Conservation (phyloP, 129 eudicot species). For the Apium graveolens region DNA sequence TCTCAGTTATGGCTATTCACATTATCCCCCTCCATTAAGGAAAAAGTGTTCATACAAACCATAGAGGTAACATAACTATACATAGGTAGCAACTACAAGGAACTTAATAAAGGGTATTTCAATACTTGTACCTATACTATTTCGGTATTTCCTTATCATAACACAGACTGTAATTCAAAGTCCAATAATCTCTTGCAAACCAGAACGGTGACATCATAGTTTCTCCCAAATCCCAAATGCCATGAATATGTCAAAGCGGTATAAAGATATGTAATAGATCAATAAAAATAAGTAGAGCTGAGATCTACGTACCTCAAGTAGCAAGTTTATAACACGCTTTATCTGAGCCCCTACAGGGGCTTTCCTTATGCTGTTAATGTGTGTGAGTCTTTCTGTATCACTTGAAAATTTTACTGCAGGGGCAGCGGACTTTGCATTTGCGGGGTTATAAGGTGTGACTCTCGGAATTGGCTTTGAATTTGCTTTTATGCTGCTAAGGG, state of each 20-base stretch:
- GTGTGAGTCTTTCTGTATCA: constrained; percentile 80
- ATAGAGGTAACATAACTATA: background rate
- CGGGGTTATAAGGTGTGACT: constrained; percentile 24
- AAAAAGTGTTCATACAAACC: background rate
- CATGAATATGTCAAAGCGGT: background rate
- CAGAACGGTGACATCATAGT: background rate
- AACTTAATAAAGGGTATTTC: background rate
- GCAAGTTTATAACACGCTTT: constrained; percentile 67
- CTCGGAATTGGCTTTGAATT: constrained; percentile 31
- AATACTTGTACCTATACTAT: background rate
- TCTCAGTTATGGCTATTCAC: background rate
- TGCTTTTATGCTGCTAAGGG: constrained; percentile 45
- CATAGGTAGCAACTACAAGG: background rate
- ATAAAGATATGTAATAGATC: background rate
- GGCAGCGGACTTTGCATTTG: constrained; percentile 32
- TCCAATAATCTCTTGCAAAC: background rate
- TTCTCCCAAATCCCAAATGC: background rate
- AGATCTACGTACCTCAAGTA: constrained; percentile 46
- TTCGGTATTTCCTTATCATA: background rate
- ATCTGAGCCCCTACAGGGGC: constrained; percentile 80
- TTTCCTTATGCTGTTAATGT: constrained; percentile 70
- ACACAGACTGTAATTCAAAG: background rate
- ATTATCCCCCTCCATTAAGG: background rate
- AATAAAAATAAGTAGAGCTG: constrained; percentile 6
- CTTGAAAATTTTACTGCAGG: constrained; percentile 66